Base-by-base conservation (phyloP, 2,329 filamentous ascomycete species). In the Botrytis porri region DNA sequence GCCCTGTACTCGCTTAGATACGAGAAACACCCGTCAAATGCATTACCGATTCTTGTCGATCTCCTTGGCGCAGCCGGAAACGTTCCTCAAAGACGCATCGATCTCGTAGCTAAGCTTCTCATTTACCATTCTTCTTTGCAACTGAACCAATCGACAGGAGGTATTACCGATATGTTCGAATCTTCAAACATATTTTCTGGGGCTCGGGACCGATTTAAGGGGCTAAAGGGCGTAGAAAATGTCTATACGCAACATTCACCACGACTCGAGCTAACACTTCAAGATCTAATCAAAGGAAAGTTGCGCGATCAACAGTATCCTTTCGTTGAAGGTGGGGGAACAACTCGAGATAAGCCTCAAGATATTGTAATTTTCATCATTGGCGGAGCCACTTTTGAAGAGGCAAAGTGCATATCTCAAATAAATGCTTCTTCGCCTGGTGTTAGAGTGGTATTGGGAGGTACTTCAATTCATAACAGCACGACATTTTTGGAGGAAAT, bases 161-260 rank as follows among this genome's bases (percentile, higher is more conserved):
- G 93, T 8, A 94, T 98, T 73, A 91, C 94, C 0, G 95, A 98
- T 77, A 89, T 98, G 10, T 98, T 99, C 79, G 95, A 98, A 79
- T 92, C 93, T 0, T 89, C 92, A 0, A 95, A 94, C 7, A 95
- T 99, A 76, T 97, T 99, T 82, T 93, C 93, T 0, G 93, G 93
- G 20, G 94, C 95, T 18, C 88, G 94, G 57, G 93, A 92, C 79
- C 90, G 95, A 8, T 94, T 99, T 82, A 97, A 97, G 80, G 96
- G 96, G 0, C 86, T 99, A 22, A 98, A 98, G 80, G 96, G 96
- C 2, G 96, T 99, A 1, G 97, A 99, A 82, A 99, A 99, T 78
- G 96, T 99, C 41, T 99, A 99, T 82, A 99, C 96, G 0, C 97
- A 99, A 81, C 96, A 99, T 82, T 97, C 94, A 9, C 94, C 97